Conservation (phyloP, 2,329 filamentous ascomycete species). For the Ceratocystis diversiconidia region DNA sequence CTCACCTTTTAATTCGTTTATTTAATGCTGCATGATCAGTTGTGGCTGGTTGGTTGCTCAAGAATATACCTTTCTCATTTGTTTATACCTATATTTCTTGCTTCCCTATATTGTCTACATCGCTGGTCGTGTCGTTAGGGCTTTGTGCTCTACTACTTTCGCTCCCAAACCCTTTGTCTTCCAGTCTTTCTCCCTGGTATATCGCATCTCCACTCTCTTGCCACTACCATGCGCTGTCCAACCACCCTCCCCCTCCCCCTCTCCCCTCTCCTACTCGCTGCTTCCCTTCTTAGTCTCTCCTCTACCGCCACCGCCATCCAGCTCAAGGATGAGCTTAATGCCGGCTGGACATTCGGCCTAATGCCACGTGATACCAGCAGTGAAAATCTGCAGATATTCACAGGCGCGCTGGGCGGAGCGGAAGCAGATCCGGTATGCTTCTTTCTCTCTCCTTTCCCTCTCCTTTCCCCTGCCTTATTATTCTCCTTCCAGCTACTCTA, state of each 20-base stretch:
- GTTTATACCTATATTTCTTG: too few relatives aligned
- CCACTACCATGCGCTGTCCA: neutral
- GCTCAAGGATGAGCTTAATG: constrained; percentile 25
- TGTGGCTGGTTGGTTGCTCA: too few relatives aligned
- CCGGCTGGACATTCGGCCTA: constrained; percentile 27
- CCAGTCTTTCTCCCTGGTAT: too few relatives aligned
- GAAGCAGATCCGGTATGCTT: constrained; percentile 21
- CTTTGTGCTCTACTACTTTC: too few relatives aligned
- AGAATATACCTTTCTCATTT: too few relatives aligned
- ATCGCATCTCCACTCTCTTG: neutral
- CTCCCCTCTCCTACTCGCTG: neutral
- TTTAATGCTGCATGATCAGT: too few relatives aligned
- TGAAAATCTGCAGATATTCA: constrained; percentile 31
- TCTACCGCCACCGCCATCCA: constrained; percentile 19
- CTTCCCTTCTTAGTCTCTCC: constrained; percentile 6
- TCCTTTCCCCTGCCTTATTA: neutral
- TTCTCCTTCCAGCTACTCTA: neutral
- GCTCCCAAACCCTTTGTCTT: too few relatives aligned
- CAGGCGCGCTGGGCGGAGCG: constrained; percentile 28
- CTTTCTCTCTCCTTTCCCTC: neutral
- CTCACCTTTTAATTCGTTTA: too few relatives aligned
- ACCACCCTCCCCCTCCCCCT: neutral
- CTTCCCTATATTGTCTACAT: too few relatives aligned
- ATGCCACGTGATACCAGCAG: constrained; percentile 24
- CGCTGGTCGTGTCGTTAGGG: too few relatives aligned